Evolutionary conservation across 257 asterid species (phyloP).

Genomic region (Nicotiana tomentosiformis): DNA sequence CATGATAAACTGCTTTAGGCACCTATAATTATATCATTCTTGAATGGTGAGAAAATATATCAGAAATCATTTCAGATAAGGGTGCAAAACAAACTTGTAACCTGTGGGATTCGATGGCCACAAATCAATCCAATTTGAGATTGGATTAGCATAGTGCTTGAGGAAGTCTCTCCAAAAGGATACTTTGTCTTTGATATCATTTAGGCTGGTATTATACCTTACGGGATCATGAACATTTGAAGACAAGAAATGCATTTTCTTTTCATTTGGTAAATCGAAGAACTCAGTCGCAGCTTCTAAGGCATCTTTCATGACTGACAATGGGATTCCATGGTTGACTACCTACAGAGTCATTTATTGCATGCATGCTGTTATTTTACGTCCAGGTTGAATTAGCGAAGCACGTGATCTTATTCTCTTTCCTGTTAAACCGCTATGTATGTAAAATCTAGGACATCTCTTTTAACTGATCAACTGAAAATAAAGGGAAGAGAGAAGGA

Average conservation of each 20-base stretch:
- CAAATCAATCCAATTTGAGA: slow-evolving; percentile 55
- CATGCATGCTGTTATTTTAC: slow-evolving; percentile 9
- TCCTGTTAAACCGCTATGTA: not conserved
- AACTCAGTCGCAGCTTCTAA: slow-evolving; percentile 45
- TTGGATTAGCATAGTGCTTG: slow-evolving; percentile 57
- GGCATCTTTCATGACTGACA: slow-evolving; percentile 31
- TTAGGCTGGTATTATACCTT: slow-evolving; percentile 60
- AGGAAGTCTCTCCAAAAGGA: slow-evolving; percentile 67
- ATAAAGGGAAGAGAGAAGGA: not conserved
- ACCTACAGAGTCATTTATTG: slow-evolving; percentile 35
- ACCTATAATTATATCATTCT: not conserved
- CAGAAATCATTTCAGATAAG: not conserved
- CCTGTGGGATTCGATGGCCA: slow-evolving; percentile 67
- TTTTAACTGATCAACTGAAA: slow-evolving; percentile 4
- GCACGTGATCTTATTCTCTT: not conserved
- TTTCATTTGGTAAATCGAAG: slow-evolving; percentile 47
- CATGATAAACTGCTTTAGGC: not conserved
- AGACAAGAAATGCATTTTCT: slow-evolving; percentile 40
- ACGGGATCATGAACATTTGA: slow-evolving; percentile 42
- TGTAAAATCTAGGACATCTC: not conserved
- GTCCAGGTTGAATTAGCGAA: not conserved
- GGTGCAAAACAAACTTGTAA: slow-evolving; percentile 38
- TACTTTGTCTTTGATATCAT: slow-evolving; percentile 41
- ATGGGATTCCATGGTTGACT: slow-evolving; percentile 56
- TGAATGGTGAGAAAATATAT: not conserved